Percentiles rank a stretch among this genome's conserved stretches.
Evolutionary conservation across 352 stramenopile genomes (phyloP).

Genomic region (Albugo candida): DNA sequence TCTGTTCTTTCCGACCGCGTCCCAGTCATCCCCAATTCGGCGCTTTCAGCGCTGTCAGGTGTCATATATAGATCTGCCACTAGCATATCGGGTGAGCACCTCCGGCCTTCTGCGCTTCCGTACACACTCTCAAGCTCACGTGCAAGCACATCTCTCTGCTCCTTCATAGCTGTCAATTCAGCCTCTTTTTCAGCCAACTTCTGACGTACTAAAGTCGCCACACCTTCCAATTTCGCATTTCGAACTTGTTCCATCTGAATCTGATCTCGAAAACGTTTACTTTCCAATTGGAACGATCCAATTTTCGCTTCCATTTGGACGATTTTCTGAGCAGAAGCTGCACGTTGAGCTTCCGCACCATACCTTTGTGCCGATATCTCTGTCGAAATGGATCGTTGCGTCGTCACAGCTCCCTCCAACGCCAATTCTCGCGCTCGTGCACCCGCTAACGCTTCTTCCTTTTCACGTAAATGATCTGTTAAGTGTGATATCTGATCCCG

Average conservation of each 20-base stretch:
- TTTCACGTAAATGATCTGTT: slow-evolving; percentile 42
- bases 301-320: slow-evolving; percentile 58
- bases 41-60: no score
- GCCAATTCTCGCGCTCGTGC: slow-evolving; percentile 12
- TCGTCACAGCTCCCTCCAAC: slow-evolving; percentile 12
- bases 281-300: slow-evolving; percentile 44
- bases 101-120: no score
- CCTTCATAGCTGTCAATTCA: slow-evolving; percentile 34
- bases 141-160: slow-evolving; percentile 56
- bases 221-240: slow-evolving; percentile 33
- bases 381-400: slow-evolving; percentile 45
- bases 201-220: slow-evolving; percentile 40
- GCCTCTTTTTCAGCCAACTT: slow-evolving; percentile 42
- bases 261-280: slow-evolving; percentile 37
- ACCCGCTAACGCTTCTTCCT: slow-evolving; percentile 21
- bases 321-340: slow-evolving; percentile 50
- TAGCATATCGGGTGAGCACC: no score
- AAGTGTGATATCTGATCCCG: slow-evolving; percentile 65
- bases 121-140: slow-evolving; percentile 22
- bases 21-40: no score
- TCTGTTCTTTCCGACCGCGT: no score
- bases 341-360: slow-evolving; percentile 51
- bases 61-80: no score
- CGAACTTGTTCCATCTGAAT: slow-evolving; percentile 28
- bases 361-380: slow-evolving; percentile 66